A percentile compares a stretch with the other conserved stretches of the same genome.
Conservation (phyloP, 2,329 filamentous ascomycete species). For the Lecanosticta acicola region DNA sequence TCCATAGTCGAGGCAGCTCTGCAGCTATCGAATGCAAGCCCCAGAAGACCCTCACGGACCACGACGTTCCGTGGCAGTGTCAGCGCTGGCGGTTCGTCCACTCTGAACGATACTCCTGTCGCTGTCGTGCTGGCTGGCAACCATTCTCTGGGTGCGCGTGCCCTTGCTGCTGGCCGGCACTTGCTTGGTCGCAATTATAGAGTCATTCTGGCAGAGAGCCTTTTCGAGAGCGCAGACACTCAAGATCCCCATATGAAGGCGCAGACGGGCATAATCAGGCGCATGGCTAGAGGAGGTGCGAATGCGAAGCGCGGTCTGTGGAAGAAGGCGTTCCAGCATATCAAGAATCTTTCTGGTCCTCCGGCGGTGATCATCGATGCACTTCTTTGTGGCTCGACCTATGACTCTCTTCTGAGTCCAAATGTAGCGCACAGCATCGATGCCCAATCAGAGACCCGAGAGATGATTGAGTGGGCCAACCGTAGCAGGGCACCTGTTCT, state of each 20-base stretch:
- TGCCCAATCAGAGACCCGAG: slow-evolving; percentile 77
- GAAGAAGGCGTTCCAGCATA: slow-evolving; percentile 51
- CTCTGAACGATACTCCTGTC: slow-evolving; percentile 43
- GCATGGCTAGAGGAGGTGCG: slow-evolving; percentile 56
- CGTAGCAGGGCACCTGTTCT: slow-evolving; percentile 76
- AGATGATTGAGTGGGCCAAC: slow-evolving; percentile 91
- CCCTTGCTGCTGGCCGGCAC: slow-evolving; percentile 79
- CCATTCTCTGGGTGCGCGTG: slow-evolving; percentile 79
- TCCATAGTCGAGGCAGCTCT: slow-evolving; percentile 82
- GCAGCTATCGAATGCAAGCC: slow-evolving; percentile 18
- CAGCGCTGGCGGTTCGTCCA: slow-evolving; percentile 51
- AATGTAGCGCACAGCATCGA: slow-evolving; percentile 39
- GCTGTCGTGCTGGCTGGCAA: slow-evolving; percentile 89
- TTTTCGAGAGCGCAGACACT: slow-evolving; percentile 75
- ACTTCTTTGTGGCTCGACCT: slow-evolving; percentile 78
- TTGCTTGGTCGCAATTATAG: slow-evolving; percentile 76
- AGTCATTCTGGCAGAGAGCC: slow-evolving; percentile 76
- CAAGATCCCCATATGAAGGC: slow-evolving; percentile 73
- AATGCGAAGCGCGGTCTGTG: slow-evolving; percentile 55
- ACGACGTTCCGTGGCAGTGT: slow-evolving; percentile 53
- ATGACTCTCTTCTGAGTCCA: slow-evolving; percentile 69
- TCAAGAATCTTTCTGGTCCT: slow-evolving; percentile 54
- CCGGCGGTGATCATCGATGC: slow-evolving; percentile 84
- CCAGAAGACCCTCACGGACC: slow-evolving; percentile 26
- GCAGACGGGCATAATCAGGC: slow-evolving; percentile 78